These are phyloP conservation scores for Aspergillus luchuensis DNA, from an alignment of 2,329 filamentous ascomycete genomes.

Conservation along the genomic window DNA sequence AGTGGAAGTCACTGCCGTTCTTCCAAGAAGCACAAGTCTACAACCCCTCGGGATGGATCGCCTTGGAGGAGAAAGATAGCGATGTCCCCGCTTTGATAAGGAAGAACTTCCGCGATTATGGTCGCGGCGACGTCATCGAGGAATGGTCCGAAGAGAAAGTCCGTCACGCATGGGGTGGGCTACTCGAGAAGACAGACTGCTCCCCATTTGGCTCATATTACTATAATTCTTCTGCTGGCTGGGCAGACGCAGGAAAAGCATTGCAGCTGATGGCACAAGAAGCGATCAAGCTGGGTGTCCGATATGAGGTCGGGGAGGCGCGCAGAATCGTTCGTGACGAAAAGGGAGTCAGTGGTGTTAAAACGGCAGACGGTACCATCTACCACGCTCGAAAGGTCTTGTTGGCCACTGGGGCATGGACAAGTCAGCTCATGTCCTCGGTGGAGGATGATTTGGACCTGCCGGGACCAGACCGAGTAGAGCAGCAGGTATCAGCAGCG, in stretches of 20 bases:
- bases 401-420: slow-evolving; percentile 60
- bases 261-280: slow-evolving; percentile 48
- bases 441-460: slow-evolving; percentile 47
- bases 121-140: slow-evolving; percentile 42
- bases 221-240: slow-evolving; percentile 55
- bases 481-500: slow-evolving; percentile 60
- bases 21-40: slow-evolving; percentile 56
- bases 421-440: slow-evolving; percentile 56
- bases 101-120: slow-evolving; percentile 54
- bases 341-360: slow-evolving; percentile 48
- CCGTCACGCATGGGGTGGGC: slow-evolving; percentile 43
- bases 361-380: slow-evolving; percentile 49
- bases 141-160: slow-evolving; percentile 49
- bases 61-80: slow-evolving; percentile 53
- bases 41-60: slow-evolving; percentile 63
- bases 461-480: slow-evolving; percentile 51
- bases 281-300: slow-evolving; percentile 49
- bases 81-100: slow-evolving; percentile 56
- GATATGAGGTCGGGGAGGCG: slow-evolving; percentile 49
- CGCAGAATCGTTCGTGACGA: slow-evolving; percentile 47
- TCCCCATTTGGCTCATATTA: slow-evolving; percentile 47
- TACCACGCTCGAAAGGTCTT: slow-evolving; percentile 57
- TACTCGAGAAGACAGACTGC: slow-evolving; percentile 42
- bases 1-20: slow-evolving; percentile 61
- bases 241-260: slow-evolving; percentile 55